Base-by-base conservation (phyloP, 2,329 filamentous ascomycete species). In the Trichoderma sp. region DNA sequence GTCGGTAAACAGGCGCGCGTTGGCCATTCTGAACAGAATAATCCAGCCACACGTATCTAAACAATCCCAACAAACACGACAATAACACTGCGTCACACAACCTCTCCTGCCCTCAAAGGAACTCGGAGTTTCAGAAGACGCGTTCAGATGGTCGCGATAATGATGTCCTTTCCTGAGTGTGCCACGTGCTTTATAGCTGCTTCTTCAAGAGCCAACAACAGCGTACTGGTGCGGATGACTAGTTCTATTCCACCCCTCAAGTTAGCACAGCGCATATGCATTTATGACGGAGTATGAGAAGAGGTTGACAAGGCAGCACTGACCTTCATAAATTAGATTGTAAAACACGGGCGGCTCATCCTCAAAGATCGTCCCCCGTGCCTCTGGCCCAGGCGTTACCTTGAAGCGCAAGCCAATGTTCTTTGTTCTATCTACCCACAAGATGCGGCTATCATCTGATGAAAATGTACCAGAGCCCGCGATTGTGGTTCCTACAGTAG, bases 241-340 rank as follows among this genome's bases (percentile, higher is more conserved):
- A 93, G 78, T 79, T 93, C 91, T 92, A 37, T n/a, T 39, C 32
- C 27, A 48, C 22, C 8, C 27, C 29, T 22, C 19, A 29, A 35
- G 54, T 66, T 35, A 68, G 67, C 9, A 59, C 19, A 25, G 15
- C 19, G 15, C 22, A 19, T 19, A 48, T 6, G 19, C 0, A 52
- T 6, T 2, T 15, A 15, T 32, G 8, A 10, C 29, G 3, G 9
- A 56, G n/a, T 22, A 19, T 22, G 10, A 8, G 5, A 45, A 35
- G 25, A 32, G 5, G n/a, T 50, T 45, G 22, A 27, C 12, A 48
- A 27, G 52, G 19, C 34, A 12, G 19, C 53, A 75, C 83, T 68
- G 80, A 92, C 91, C 89, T 85, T 92, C 83, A 73, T 92, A 91
- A 67, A 91, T 86, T 32, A 95, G 80, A 52, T 85, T 85, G 75